Percentiles rank a stretch among this genome's conserved stretches.
Evolutionary conservation across 2,329 filamentous ascomycete genomes (phyloP).

Genomic region (Fusarium citri): DNA sequence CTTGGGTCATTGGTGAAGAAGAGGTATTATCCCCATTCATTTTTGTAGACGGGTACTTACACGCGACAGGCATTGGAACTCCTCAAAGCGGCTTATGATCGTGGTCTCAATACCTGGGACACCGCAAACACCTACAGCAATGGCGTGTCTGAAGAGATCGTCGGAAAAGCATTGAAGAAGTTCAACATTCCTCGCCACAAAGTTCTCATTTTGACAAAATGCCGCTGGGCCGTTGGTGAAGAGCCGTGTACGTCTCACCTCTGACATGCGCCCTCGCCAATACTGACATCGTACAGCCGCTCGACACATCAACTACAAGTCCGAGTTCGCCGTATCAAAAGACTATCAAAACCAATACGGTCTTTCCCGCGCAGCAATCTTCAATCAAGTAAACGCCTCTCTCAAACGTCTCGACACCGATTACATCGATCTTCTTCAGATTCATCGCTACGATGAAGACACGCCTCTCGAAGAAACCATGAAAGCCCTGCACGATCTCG

Average conservation of each 20-base stretch:
- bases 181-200: conserved; percentile 33
- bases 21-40: neutral
- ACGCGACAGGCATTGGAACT: conserved; percentile 1
- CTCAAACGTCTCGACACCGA: conserved; percentile 36
- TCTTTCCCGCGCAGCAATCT: conserved; percentile 34
- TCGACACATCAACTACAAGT: conserved; percentile 15
- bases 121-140: conserved; percentile 36
- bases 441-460: conserved; percentile 62
- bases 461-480: conserved; percentile 67
- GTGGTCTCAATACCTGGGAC: conserved; percentile 34
- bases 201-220: conserved; percentile 31
- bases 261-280: accelerated
- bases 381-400: conserved; percentile 37
- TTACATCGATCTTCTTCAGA: conserved; percentile 66
- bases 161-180: conserved; percentile 32
- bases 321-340: conserved; percentile 29
- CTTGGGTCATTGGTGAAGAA: conserved; percentile 32
- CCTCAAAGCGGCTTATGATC: conserved; percentile 36
- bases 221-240: conserved; percentile 34
- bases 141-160: conserved; percentile 23
- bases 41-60: neutral
- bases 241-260: neutral
- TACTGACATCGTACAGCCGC: neutral
- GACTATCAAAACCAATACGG: conserved; percentile 42
- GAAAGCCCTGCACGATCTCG: conserved; percentile 67